These are phyloP conservation scores for Backusella luteola DNA, from an alignment of 192 early-diverging fungal species.

Conservation along the genomic window DNA sequence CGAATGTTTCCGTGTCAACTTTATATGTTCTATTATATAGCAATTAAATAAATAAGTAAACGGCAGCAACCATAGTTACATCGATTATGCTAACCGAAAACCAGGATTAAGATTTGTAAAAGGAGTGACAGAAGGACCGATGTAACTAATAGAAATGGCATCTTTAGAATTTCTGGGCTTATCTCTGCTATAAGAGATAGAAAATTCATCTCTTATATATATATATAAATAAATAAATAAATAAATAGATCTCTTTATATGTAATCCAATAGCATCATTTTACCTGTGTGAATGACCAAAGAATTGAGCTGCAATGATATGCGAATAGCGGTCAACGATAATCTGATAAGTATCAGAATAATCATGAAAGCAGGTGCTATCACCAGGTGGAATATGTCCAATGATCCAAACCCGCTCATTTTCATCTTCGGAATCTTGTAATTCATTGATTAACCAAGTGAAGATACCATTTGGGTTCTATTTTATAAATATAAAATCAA, in stretches of 20 bases:
- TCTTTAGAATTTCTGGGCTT: conserved; percentile 28
- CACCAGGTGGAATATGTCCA: conserved; percentile 50
- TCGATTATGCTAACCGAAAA: conserved; percentile 37
- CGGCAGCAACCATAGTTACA: background rate
- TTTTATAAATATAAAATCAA: background rate
- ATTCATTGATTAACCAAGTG: conserved; percentile 46
- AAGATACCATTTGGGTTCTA: conserved; percentile 52
- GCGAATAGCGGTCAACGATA: conserved; percentile 52
- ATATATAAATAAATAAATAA: background rate
- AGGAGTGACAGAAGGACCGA: conserved; percentile 52
- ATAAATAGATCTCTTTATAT: background rate
- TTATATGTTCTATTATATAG: conserved; percentile 43
- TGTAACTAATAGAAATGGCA: conserved; percentile 46
- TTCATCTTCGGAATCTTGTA: conserved; percentile 49
- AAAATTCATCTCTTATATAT: conserved; percentile 41
- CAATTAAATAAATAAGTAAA: background rate
- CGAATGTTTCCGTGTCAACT: conserved; percentile 50
- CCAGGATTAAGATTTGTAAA: conserved; percentile 51
- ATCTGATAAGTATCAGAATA: conserved; percentile 52
- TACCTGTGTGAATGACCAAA: conserved; percentile 56
- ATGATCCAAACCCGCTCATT: conserved; percentile 56
- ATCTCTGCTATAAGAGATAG: conserved; percentile 45
- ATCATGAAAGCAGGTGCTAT: conserved; percentile 48
- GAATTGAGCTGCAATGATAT: conserved; percentile 53
- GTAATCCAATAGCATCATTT: background rate